phyloP scores from a whole-genome alignment of 306 rosid genomes.

The cucumber (Cucumis sativus) region Cucumber_9930_V3 NC_026657.2:12657501-12658000 shows the following conservation, averaged over 20 bases:
- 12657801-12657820: not conserved
- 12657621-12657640: too few relatives aligned
- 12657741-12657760: not conserved
- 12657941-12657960: not conserved
- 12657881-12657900: not conserved
- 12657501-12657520: too few relatives aligned
- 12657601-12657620: not conserved
- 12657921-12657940: conserved; percentile 4
- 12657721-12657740: not conserved
- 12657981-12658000: conserved; percentile 61
- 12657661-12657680: too few relatives aligned
- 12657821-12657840: conserved; percentile 9
- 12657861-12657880: not conserved
- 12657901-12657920: not conserved
- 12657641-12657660: too few relatives aligned
- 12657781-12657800: not conserved
- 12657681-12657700: too few relatives aligned
- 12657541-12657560: too few relatives aligned
- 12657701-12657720: too few relatives aligned
- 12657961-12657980: conserved; percentile 2
- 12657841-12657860: not conserved
- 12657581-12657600: not conserved
- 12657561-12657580: too few relatives aligned
- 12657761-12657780: not conserved
- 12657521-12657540: too few relatives aligned